These are phyloP conservation scores for Pleurozium schreberi DNA, from an alignment of 225 moss, liverwort and hornwort species.

Conservation along the genomic window DNA sequence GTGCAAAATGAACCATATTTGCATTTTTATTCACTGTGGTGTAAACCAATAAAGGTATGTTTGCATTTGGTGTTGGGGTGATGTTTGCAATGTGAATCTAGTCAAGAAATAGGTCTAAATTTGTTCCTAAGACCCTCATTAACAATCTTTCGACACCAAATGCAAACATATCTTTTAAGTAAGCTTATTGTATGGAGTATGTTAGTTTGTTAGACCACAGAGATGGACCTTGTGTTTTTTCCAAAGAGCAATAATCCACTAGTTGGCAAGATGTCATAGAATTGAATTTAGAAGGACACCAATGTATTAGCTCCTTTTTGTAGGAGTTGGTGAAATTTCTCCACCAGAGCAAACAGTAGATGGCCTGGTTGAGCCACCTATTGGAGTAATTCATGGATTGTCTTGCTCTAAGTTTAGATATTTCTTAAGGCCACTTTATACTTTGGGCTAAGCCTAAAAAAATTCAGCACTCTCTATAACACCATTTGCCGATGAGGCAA, in stretches of 20 bases:
- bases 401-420: too few species aligned
- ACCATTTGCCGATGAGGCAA: not conserved
- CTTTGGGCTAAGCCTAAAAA: not conserved
- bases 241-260: not conserved
- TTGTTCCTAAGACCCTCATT: too few species aligned
- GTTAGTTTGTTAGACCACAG: not conserved
- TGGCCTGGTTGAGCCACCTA: too few species aligned
- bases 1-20: not conserved
- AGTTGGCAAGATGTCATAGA: not conserved
- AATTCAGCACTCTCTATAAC: not conserved
- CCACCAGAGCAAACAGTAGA: rapidly evolving
- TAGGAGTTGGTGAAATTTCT: not conserved
- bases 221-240: not conserved
- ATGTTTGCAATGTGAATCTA: too few species aligned
- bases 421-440: not conserved
- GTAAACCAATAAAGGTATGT: too few species aligned
- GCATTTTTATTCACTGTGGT: not conserved
- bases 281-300: not conserved
- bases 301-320: not conserved
- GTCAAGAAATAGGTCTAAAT: too few species aligned
- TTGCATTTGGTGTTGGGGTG: too few species aligned
- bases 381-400: too few species aligned
- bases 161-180: too few species aligned
- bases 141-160: too few species aligned
- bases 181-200: not conserved